A percentile compares a stretch with the other conserved stretches of the same genome.
phyloP scores from a whole-genome alignment of 2,329 filamentous ascomycete genomes.

The Nemania sp. region DNA sequence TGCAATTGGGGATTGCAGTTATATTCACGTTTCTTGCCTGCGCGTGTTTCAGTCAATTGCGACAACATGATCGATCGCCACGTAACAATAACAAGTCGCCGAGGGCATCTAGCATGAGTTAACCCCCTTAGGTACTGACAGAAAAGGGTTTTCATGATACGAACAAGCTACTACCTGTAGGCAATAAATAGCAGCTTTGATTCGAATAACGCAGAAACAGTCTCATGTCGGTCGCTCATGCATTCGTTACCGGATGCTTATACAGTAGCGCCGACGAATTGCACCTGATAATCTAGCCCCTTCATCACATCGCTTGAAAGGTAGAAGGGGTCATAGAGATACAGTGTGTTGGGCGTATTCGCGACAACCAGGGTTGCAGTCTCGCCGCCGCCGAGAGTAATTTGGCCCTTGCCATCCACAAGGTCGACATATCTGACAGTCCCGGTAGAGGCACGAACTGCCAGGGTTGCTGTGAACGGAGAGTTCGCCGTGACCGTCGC shows the following conservation, averaged over 20 bases:
- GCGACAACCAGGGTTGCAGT: slow-evolving; percentile 51
- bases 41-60: not conserved
- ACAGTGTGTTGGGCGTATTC: slow-evolving; percentile 50
- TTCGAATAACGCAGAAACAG: not conserved
- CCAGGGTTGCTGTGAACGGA: slow-evolving; percentile 48
- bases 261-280: slow-evolving; percentile 30
- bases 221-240: not conserved
- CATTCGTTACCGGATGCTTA: slow-evolving; percentile 4
- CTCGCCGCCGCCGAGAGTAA: slow-evolving; percentile 44
- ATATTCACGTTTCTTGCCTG: slow-evolving; percentile 4
- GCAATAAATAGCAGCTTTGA: too few species aligned
- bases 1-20: not conserved
- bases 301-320: slow-evolving; percentile 43
- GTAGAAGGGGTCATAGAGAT: slow-evolving; percentile 51
- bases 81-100: slow-evolving; percentile 2
- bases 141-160: too few species aligned
- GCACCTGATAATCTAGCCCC: slow-evolving; percentile 45
- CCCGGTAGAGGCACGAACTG: slow-evolving; percentile 40
- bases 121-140: too few species aligned
- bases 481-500: slow-evolving; percentile 42
- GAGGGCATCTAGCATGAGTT: not conserved
- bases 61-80: not conserved
- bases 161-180: not conserved
- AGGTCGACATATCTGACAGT: slow-evolving; percentile 45
- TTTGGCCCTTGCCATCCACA: slow-evolving; percentile 42